A percentile compares a stretch with the other conserved stretches of the same genome.
Conservation (phyloP, 345 rosid genomes). For the Citrus glauca region DNA sequence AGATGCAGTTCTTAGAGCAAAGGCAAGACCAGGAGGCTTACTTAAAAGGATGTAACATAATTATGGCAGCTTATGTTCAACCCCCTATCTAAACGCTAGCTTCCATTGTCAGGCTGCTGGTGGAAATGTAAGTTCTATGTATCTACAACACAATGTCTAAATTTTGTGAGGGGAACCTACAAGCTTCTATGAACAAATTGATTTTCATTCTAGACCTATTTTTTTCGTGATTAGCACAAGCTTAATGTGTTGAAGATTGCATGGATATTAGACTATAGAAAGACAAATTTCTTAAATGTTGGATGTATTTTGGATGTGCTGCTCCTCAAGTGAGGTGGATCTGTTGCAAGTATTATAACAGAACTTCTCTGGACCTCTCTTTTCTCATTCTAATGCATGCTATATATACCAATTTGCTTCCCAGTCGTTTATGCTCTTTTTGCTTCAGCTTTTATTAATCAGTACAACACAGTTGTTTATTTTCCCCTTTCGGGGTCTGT, state of each 20-base stretch:
- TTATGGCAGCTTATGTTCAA: constrained; percentile 48
- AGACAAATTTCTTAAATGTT: too few species aligned
- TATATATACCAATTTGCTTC: too few species aligned
- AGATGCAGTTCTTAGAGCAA: constrained; percentile 56
- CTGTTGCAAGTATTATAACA: not conserved
- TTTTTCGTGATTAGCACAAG: not conserved
- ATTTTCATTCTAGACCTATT: not conserved
- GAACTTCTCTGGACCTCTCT: not conserved
- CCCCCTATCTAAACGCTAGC: constrained; percentile 43
- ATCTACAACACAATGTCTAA: not conserved
- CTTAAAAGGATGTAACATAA: constrained; percentile 54
- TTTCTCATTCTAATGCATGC: not conserved
- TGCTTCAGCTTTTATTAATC: not conserved
- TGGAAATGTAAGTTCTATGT: constrained; percentile 53
- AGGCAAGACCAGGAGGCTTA: constrained; percentile 48
- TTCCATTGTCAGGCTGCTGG: constrained; percentile 61
- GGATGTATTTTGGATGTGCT: not conserved
- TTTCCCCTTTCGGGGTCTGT: not conserved
- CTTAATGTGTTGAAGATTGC: not conserved
- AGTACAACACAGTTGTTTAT: not conserved
- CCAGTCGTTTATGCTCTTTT: not conserved
- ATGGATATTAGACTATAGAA: too few species aligned
- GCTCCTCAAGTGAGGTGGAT: not conserved
- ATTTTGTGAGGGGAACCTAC: not conserved
- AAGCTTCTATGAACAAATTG: not conserved